These are phyloP conservation scores for Annulohypoxylon moriforme DNA, from an alignment of 495 filamentous ascomycete genomes.

Conservation along the genomic window DNA sequence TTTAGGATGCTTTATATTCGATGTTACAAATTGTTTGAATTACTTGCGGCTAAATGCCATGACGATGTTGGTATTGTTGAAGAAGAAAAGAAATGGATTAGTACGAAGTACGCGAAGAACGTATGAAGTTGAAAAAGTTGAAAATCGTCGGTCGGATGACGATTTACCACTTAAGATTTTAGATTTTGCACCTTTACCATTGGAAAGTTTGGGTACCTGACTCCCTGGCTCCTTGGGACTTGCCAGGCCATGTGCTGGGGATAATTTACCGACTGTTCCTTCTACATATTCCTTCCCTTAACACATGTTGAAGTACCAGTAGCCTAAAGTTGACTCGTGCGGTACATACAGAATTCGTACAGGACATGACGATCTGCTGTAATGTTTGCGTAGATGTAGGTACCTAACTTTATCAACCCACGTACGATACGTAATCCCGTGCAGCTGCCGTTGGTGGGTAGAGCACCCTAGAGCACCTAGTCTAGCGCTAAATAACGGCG, in stretches of 20 bases:
- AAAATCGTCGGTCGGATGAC: constrained; percentile 7
- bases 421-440: constrained; percentile 27
- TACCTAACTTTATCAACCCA: constrained; percentile 8
- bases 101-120: background rate
- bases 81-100: background rate
- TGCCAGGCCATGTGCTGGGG: too few relatives aligned
- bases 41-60: background rate
- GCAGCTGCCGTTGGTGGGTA: constrained; percentile 14
- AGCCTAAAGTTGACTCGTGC: constrained; percentile 19
- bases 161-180: background rate
- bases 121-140: constrained; percentile 1
- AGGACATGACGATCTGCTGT: constrained; percentile 21
- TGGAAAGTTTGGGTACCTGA: too few relatives aligned
- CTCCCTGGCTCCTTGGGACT: too few relatives aligned
- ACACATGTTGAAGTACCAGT: too few relatives aligned
- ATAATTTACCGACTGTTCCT: constrained; percentile 1
- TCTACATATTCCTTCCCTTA: background rate
- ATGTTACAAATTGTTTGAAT: constrained; percentile 6
- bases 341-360: background rate
- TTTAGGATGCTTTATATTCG: constrained; percentile 18
- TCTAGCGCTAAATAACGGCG: constrained; percentile 9
- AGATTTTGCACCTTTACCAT: background rate
- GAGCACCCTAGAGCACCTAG: background rate
- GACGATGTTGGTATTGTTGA: background rate
- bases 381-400: background rate